These are phyloP conservation scores for Saccharomycopsis sp. DNA, from an alignment of 805 yeast genomes.

Conservation along the genomic window DNA sequence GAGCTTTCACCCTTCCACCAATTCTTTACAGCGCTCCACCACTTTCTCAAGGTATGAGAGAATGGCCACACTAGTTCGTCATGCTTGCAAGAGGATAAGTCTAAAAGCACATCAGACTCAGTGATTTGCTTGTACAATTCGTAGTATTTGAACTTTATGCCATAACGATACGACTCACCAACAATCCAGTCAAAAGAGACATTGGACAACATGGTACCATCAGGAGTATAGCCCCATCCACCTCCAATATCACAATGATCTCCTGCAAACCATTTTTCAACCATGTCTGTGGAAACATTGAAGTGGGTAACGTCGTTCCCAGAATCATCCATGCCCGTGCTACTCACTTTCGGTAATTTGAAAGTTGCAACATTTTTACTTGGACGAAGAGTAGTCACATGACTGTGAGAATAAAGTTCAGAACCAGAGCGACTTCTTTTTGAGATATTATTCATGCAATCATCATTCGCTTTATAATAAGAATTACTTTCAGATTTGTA, in stretches of 20 bases:
- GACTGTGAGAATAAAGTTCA: no score
- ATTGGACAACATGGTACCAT: conserved; percentile 39
- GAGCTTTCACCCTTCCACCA: not conserved
- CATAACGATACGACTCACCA: conserved; percentile 41
- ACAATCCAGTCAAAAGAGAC: conserved; percentile 55
- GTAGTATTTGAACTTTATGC: conserved; percentile 37
- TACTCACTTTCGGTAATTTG: no score
- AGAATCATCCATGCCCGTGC: not conserved
- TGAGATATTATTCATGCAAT: conserved; percentile 5
- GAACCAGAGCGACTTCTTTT: no score
- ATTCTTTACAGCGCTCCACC: no score
- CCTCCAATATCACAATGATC: conserved; percentile 66
- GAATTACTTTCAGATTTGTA: conserved; percentile 17
- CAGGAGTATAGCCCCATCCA: conserved; percentile 44
- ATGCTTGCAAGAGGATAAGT: conserved; percentile 43
- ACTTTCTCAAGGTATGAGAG: not conserved
- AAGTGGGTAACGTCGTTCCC: not conserved
- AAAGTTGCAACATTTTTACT: not conserved
- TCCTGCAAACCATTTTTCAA: conserved; percentile 62
- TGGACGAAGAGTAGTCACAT: no score
- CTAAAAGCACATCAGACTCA: conserved; percentile 32
- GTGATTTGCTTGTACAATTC: conserved; percentile 34
- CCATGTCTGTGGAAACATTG: conserved; percentile 26
- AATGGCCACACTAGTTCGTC: conserved; percentile 32
- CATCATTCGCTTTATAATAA: conserved; percentile 10